phyloP scores from a whole-genome alignment of 164 flowering plant species.

The Nymphaea colorata region DNA sequence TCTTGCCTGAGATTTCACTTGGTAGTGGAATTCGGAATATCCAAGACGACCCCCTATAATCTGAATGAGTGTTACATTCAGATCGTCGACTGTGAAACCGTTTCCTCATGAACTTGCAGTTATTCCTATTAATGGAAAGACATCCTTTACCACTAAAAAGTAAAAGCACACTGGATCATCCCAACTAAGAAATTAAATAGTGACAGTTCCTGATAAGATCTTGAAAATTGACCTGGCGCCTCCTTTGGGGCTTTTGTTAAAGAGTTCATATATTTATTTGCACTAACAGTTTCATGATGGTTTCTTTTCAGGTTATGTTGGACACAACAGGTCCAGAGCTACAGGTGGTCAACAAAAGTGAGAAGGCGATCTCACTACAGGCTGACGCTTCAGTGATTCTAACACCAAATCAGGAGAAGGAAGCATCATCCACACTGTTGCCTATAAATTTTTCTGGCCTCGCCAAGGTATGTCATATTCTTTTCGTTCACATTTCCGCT shows the following conservation, averaged over 20 bases:
- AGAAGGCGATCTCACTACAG: constrained; percentile 45
- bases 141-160: neutral
- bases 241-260: too few species aligned
- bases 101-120: neutral
- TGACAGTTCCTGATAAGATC: too few species aligned
- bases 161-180: neutral
- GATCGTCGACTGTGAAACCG: too few species aligned
- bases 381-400: constrained; percentile 47
- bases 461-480: constrained; percentile 32
- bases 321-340: constrained; percentile 87
- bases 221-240: too few species aligned
- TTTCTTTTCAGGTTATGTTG: constrained; percentile 59
- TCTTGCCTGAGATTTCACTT: too few species aligned
- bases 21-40: too few species aligned
- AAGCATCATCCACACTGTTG: constrained; percentile 54
- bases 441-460: constrained; percentile 86
- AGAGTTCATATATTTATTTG: too few species aligned
- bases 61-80: too few species aligned
- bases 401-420: constrained; percentile 59
- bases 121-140: neutral
- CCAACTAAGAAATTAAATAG: too few species aligned
- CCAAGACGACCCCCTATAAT: too few species aligned
- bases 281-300: too few species aligned
- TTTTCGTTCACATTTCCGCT: neutral
- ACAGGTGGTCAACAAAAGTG: constrained; percentile 69